Evolutionary conservation across 2,329 filamentous ascomycete genomes (phyloP), one percentile per base, ranked within the genome.

Genomic region (Diaporthe ilicicola): DNA sequence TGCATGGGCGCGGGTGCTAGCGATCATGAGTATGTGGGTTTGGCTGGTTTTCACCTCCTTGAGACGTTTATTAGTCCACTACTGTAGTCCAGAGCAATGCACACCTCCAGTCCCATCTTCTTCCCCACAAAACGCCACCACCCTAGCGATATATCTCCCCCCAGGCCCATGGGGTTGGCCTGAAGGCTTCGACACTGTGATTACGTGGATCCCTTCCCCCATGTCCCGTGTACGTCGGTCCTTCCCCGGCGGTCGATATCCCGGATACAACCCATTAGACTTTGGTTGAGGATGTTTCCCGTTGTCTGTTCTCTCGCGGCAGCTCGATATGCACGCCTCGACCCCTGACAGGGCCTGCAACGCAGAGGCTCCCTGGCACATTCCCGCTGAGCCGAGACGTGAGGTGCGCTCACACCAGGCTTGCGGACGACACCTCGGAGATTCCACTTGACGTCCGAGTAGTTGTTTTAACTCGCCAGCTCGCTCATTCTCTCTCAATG

Each of bases 171-270:
- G 22, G 56, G 39, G 32, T 46, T 46, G 56, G 56, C 7, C 42
- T 62, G 32, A n/a, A 19, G 8, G n/a, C 8, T 17, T 62, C n/a
- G 29, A 34, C 27, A 17, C 42, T 34, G 42, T 48, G 59, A 19
- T 34, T 48, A 19, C 39, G 59, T 48, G 59, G 59, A 34, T 48
- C 42, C 24, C 42, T 17, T 29, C 27, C 42, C 59, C 42, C 42
- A 62, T 61, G 37, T 32, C 17, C 56, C 39, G 56, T 34, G 42
- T 48, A 48, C 27, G 42, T 62, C 59, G 59, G 59, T 34, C 59
- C 59, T 62, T 62, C 42, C 42, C 42, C 59, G 59, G 59, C 59
- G 59, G 59, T 62, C n/a, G 59, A n/a, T 22, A 34, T 22, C 22
- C 55, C 55, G 37, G 37, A 44, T 32, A 44, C 42, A 34, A 48